phyloP scores from a whole-genome alignment of 371 early-diverging fungal genomes.

The Rozella allomycis region DNA sequence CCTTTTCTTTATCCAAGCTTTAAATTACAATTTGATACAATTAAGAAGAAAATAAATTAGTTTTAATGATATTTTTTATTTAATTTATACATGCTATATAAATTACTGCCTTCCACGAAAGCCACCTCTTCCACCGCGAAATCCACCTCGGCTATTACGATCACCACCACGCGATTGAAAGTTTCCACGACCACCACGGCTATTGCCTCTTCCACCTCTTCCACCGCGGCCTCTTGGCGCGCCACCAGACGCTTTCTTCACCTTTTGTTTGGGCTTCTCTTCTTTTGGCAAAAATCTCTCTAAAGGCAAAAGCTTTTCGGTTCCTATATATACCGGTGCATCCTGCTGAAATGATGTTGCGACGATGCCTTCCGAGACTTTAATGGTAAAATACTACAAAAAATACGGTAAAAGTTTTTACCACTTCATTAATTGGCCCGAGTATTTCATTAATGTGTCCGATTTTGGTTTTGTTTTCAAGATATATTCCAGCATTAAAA shows the following conservation, averaged over 20 bases:
- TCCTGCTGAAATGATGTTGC: conserved; percentile 70
- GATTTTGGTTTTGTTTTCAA: conserved; percentile 90
- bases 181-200: conserved; percentile 4
- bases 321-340: conserved; percentile 76
- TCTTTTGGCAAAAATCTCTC: conserved; percentile 84
- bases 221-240: conserved; percentile 3
- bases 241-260: conserved; percentile 8
- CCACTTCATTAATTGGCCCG: conserved; percentile 90
- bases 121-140: conserved; percentile 5
- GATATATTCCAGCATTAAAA: conserved; percentile 94
- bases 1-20: conserved; percentile 94
- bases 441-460: conserved; percentile 99
- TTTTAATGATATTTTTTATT: too few species aligned
- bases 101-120: conserved; percentile 3
- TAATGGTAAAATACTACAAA: conserved; percentile 62
- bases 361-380: conserved; percentile 76
- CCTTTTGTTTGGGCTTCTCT: conserved; percentile 7
- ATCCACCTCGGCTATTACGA: conserved; percentile 5
- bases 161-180: conserved; percentile 7
- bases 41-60: too few species aligned
- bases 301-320: conserved; percentile 80
- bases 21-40: too few species aligned
- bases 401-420: too few species aligned
- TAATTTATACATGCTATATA: too few species aligned
- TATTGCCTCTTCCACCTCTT: background rate